These are phyloP conservation scores for Podospora sp. DNA, from an alignment of 495 filamentous ascomycete genomes.

Conservation along the genomic window DNA sequence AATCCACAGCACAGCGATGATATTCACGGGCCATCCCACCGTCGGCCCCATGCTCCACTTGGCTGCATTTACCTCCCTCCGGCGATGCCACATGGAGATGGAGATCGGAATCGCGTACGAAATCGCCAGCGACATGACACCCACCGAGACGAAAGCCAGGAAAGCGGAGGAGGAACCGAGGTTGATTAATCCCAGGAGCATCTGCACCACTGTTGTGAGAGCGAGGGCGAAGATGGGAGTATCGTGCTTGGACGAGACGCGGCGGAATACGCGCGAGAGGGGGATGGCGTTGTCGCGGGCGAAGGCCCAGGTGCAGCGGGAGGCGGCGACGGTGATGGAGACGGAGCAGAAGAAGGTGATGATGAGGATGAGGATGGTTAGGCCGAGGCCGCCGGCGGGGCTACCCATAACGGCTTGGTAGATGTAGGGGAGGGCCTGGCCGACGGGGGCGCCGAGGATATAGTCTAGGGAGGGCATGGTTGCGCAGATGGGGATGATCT, in stretches of 20 bases:
- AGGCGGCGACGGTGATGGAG: conserved; percentile 60
- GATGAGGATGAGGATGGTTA: conserved; percentile 72
- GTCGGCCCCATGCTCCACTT: conserved; percentile 58
- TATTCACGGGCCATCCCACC: conserved; percentile 55
- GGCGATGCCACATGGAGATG: conserved; percentile 39
- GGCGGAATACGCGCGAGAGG: conserved; percentile 65
- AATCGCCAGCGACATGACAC: conserved; percentile 66
- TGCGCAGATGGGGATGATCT: conserved; percentile 63
- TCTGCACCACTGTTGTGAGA: conserved; percentile 58
- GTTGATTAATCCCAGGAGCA: conserved; percentile 60
- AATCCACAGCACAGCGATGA: conserved; percentile 57
- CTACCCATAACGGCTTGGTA: conserved; percentile 63
- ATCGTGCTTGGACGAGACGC: conserved; percentile 52
- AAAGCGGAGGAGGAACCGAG: conserved; percentile 65
- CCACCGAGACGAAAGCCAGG: conserved; percentile 61
- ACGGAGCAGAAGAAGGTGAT: conserved; percentile 65
- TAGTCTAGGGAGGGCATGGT: conserved; percentile 56
- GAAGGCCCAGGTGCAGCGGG: conserved; percentile 64
- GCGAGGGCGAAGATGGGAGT: conserved; percentile 60
- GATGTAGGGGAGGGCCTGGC: conserved; percentile 60
- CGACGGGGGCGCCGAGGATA: conserved; percentile 56
- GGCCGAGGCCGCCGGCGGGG: conserved; percentile 66
- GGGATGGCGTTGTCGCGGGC: conserved; percentile 69
- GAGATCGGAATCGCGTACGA: conserved; percentile 66
- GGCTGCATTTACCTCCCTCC: conserved; percentile 48